These are phyloP conservation scores for Lentinula sp. DNA, from an alignment of 768 basidiomycete genomes.

Conservation along the genomic window DNA sequence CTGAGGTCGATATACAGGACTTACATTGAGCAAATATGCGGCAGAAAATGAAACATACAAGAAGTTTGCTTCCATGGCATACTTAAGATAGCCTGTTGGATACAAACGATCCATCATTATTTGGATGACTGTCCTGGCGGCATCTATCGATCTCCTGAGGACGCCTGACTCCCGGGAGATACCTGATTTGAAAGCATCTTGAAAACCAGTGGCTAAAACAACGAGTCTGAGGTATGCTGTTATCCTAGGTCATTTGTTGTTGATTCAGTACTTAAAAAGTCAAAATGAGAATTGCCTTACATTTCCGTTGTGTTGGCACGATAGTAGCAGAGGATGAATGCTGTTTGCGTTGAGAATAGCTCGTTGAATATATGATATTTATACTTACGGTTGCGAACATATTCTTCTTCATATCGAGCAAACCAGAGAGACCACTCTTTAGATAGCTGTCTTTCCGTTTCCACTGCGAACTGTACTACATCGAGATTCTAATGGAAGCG, in stretches of 20 bases:
- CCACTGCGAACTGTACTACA: slow-evolving; percentile 25
- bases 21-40: slow-evolving; percentile 56
- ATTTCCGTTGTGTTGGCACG: slow-evolving; percentile 38
- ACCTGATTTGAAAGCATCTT: slow-evolving; percentile 34
- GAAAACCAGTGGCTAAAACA: slow-evolving; percentile 50
- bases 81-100: slow-evolving; percentile 49
- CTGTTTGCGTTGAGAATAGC: slow-evolving; percentile 16
- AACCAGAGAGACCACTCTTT: slow-evolving; percentile 34
- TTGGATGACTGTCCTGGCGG: slow-evolving; percentile 52
- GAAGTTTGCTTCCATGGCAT: slow-evolving; percentile 48
- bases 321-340: slow-evolving; percentile 36
- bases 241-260: slow-evolving; percentile 26
- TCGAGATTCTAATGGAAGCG: slow-evolving; percentile 24
- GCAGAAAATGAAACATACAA: slow-evolving; percentile 53
- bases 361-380: background rate
- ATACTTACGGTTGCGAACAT: slow-evolving; percentile 26
- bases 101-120: slow-evolving; percentile 45
- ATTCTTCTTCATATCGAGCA: slow-evolving; percentile 32
- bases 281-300: slow-evolving; percentile 14
- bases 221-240: slow-evolving; percentile 51
- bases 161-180: slow-evolving; percentile 36
- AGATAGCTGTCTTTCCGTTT: slow-evolving; percentile 30
- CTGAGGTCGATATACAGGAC: slow-evolving; percentile 10
- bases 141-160: slow-evolving; percentile 41
- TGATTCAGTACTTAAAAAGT: background rate